Conservation (phyloP, 2,329 filamentous ascomycete genomes). For the Ploettnerulaceae sp. region DNA sequence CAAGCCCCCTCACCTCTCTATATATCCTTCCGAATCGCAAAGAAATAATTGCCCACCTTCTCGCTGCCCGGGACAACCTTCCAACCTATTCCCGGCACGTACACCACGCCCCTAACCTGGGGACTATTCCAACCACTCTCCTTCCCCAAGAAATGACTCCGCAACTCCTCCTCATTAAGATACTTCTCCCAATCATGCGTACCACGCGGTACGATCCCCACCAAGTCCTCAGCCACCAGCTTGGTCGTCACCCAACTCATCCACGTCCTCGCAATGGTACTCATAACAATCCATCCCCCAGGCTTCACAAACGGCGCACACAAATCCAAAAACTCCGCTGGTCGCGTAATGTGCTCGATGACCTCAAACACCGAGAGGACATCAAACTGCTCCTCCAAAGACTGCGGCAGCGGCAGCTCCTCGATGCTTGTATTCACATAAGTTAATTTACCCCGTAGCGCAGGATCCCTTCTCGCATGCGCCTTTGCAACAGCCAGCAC, state of each 20-base stretch:
- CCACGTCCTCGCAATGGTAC: constrained; percentile 87
- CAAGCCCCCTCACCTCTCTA: not conserved
- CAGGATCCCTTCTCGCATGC: constrained; percentile 72
- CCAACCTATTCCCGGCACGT: constrained; percentile 89
- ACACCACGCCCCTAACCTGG: constrained; percentile 74
- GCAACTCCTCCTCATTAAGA: constrained; percentile 78
- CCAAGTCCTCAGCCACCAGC: constrained; percentile 79
- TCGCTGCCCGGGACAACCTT: constrained; percentile 76
- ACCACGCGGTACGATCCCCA: constrained; percentile 82
- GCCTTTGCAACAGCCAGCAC: constrained; percentile 70
- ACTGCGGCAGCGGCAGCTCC: constrained; percentile 46
- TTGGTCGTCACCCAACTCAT: constrained; percentile 91
- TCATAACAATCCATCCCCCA: constrained; percentile 88
- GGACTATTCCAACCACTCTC: constrained; percentile 55
- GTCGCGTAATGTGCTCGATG: constrained; percentile 81
- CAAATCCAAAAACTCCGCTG: constrained; percentile 65
- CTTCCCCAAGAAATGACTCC: constrained; percentile 48
- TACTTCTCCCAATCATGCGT: constrained; percentile 98
- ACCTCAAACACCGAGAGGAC: constrained; percentile 90
- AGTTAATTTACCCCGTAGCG: constrained; percentile 55
- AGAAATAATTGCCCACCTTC: constrained; percentile 92
- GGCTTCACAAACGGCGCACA: constrained; percentile 75
- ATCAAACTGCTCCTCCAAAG: constrained; percentile 55
- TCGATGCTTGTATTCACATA: constrained; percentile 80
- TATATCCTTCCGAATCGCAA: constrained; percentile 63